A percentile compares a stretch with the other conserved stretches of the same genome.
Evolutionary conservation across 2,329 filamentous ascomycete species (phyloP).

Genomic region (Fusarium setosum): DNA sequence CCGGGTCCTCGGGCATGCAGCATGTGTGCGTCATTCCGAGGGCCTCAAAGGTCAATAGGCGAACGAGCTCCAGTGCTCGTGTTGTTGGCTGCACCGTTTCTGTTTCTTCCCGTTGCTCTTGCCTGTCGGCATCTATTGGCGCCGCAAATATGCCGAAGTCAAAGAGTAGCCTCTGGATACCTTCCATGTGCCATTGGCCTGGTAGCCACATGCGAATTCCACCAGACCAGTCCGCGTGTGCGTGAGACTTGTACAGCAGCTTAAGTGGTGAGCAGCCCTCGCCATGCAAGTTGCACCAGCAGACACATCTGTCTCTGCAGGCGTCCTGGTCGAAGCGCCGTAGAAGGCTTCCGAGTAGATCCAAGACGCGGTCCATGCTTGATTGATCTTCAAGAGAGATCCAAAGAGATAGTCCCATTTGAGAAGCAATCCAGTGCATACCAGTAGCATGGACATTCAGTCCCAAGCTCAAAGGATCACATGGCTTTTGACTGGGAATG

Average conservation of each 20-base stretch:
- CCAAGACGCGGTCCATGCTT: background rate
- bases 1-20: background rate
- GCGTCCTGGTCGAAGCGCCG: background rate
- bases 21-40: background rate
- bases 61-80: background rate
- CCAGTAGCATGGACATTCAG: background rate
- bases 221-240: background rate
- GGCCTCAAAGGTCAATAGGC: background rate
- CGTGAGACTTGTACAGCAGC: background rate
- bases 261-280: background rate
- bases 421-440: background rate
- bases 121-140: background rate
- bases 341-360: accelerated
- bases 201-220: accelerated
- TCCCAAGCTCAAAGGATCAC: background rate
- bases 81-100: background rate
- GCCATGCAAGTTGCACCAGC: background rate
- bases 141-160: background rate
- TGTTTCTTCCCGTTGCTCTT: background rate
- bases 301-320: background rate
- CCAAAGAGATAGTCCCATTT: accelerated
- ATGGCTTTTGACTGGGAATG: background rate
- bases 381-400: background rate
- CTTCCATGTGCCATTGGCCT: accelerated
- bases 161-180: background rate